Evolutionary conservation across 169 alveolate genomes (phyloP).

Genomic region (Plasmodium fragile): DNA sequence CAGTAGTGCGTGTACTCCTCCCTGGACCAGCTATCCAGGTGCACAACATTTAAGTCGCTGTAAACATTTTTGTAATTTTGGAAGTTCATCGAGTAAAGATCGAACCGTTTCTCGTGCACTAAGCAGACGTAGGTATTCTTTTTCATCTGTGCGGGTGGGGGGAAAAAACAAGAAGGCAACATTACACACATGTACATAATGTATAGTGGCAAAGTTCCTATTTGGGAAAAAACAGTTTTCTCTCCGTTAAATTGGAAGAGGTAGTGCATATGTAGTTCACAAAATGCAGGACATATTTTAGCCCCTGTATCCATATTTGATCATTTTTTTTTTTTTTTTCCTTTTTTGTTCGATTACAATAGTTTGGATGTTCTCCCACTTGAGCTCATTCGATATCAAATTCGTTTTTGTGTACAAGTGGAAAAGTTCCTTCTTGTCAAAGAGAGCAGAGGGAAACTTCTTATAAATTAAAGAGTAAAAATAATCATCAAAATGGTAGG

Average conservation of each 20-base stretch:
- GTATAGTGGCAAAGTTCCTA: background rate
- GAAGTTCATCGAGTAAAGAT: background rate
- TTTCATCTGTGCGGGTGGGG: slow-evolving; percentile 27
- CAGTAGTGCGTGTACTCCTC: slow-evolving; percentile 59
- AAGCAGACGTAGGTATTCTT: slow-evolving; percentile 68
- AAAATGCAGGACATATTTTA: background rate
- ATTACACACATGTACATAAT: background rate
- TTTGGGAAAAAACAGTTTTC: background rate
- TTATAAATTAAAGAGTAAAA: slow-evolving; percentile 65
- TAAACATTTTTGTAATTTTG: slow-evolving; percentile 67
- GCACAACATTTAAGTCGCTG: slow-evolving; percentile 41
- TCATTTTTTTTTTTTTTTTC: background rate
- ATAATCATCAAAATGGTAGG: slow-evolving; percentile 61
- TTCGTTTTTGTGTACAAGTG: slow-evolving; percentile 67
- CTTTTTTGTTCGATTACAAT: background rate
- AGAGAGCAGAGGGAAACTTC: slow-evolving; percentile 35
- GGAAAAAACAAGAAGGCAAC: background rate
- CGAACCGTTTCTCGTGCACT: slow-evolving; percentile 69
- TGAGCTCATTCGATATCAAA: slow-evolving; percentile 44
- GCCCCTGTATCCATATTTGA: background rate
- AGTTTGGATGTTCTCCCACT: slow-evolving; percentile 67
- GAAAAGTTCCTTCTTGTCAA: slow-evolving; percentile 66
- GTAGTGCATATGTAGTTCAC: background rate
- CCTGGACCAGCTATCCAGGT: slow-evolving; percentile 61
- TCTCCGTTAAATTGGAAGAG: background rate